Evolutionary conservation across 768 basidiomycete genomes (phyloP).

Genomic region (Rhizopogon roseolus): DNA sequence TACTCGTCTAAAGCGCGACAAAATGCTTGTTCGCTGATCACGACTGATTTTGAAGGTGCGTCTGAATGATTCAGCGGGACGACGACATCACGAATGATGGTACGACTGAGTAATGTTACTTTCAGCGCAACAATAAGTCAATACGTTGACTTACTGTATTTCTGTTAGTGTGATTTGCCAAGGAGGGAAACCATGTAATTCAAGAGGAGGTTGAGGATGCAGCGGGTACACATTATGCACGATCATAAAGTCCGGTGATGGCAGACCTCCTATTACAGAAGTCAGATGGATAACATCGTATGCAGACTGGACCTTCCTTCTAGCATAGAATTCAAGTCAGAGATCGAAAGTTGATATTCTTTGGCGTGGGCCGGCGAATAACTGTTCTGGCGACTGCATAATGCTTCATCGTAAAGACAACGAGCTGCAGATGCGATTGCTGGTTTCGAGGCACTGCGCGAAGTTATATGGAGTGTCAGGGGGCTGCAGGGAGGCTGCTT

Average conservation of each 20-base stretch:
- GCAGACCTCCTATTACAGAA: slow-evolving; percentile 36
- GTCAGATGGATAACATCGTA: not conserved
- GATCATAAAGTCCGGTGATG: slow-evolving; percentile 74
- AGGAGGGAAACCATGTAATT: slow-evolving; percentile 75
- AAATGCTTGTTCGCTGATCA: slow-evolving; percentile 54
- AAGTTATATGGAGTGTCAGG: slow-evolving; percentile 52
- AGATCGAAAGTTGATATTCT: slow-evolving; percentile 35
- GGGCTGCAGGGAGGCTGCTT: slow-evolving; percentile 12
- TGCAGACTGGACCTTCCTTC: slow-evolving; percentile 44
- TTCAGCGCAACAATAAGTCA: not conserved
- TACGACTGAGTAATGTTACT: slow-evolving; percentile 13
- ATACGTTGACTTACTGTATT: slow-evolving; percentile 52
- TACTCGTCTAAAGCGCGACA: slow-evolving; percentile 71
- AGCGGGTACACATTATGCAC: slow-evolving; percentile 51
- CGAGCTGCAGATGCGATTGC: slow-evolving; percentile 54
- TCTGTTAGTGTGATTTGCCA: slow-evolving; percentile 85
- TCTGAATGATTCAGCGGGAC: not conserved
- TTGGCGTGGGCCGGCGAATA: not conserved
- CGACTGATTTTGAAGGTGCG: not conserved
- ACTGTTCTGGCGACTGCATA: slow-evolving; percentile 3
- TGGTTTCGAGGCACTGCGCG: slow-evolving; percentile 59
- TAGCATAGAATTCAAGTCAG: slow-evolving; percentile 43
- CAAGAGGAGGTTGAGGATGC: slow-evolving; percentile 42
- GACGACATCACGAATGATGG: slow-evolving; percentile 12
- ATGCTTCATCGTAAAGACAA: slow-evolving; percentile 31